Evolutionary conservation across 2,329 filamentous ascomycete species (phyloP), one percentile per base, ranked within the genome.

Genomic region (Fusarium denticulatum): DNA sequence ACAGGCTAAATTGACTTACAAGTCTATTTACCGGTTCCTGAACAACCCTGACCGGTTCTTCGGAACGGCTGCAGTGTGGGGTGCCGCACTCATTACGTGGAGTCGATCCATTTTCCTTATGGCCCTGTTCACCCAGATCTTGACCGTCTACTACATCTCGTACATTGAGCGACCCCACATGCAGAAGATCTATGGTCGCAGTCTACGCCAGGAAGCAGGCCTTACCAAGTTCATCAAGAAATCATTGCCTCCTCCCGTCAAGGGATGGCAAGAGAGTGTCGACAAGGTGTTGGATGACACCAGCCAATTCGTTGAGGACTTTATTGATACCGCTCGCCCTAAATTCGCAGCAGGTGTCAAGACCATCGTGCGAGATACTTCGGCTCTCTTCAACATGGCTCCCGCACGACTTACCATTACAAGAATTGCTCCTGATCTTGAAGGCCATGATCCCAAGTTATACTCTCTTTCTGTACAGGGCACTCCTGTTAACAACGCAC

Each of bases 21-120:
- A 93, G 76, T 97, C 96, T 71, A 99, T 99, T 78, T 99, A 99
- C 82, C 94, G 96, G 53, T 99, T 97, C 84, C 87, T 99, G 75
- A 99, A 99, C 85, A 99, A 98, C 79, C 96, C 96, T 0, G 96
- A 99, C 82, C 92, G 96, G 64, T 92, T 98, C 43, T 92, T 99
- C 73, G 96, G 96, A 34, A 91, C 97, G 10, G 96, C 96, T 24
- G 96, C 95, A n/a, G 88, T 98, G 12, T 99, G 96, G 96, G 96
- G 96, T 59, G 91, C 95, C 34, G 96, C 95, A 12, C 88, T 98
- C 55, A 97, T 99, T 78, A 97, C 96, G 1, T 95, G 94, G 88
- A 98, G 94, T 81, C 90, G 91, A 59, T 87, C 93, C 9, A 92
- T 99, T 73, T 97, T 97, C 80, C 90, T 95, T 80, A 88, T 98